These are phyloP conservation scores for Fusarium sp. DNA, from an alignment of 2,329 filamentous ascomycete species.

Conservation along the genomic window DNA sequence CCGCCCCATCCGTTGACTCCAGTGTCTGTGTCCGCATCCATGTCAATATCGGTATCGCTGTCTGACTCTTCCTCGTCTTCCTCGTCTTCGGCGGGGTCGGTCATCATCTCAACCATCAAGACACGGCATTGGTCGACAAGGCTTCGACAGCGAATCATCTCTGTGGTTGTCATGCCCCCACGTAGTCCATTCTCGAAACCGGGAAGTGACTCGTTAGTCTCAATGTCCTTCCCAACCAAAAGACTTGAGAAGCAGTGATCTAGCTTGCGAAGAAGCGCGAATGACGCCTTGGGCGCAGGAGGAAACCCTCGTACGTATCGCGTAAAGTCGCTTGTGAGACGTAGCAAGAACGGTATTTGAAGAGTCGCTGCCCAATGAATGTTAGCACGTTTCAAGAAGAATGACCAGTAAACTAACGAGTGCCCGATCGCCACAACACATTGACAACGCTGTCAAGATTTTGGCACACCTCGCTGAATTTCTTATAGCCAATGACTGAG, in stretches of 20 bases:
- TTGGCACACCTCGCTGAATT: slow-evolving; percentile 72
- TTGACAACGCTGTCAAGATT: slow-evolving; percentile 80
- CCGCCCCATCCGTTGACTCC: slow-evolving; percentile 43
- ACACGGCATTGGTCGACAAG: slow-evolving; percentile 79
- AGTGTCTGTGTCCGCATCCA: slow-evolving; percentile 44
- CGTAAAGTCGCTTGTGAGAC: slow-evolving; percentile 74
- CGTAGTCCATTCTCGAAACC: slow-evolving; percentile 70
- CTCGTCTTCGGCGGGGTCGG: slow-evolving; percentile 52
- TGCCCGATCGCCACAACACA: slow-evolving; percentile 85
- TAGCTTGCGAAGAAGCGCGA: slow-evolving; percentile 76
- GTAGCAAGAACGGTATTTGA: slow-evolving; percentile 84
- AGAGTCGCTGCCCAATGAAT: slow-evolving; percentile 51
- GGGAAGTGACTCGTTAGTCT: slow-evolving; percentile 69
- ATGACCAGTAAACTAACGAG: slow-evolving; percentile 65
- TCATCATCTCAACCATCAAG: slow-evolving; percentile 72
- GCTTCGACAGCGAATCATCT: slow-evolving; percentile 87
- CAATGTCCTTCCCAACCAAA: slow-evolving; percentile 70
- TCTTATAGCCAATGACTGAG: slow-evolving; percentile 61
- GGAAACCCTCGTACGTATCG: slow-evolving; percentile 77
- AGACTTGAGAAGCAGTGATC: slow-evolving; percentile 85
- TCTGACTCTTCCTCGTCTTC: slow-evolving; percentile 44
- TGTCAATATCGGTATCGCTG: background rate
- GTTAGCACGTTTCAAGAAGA: background rate
- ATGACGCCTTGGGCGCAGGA: slow-evolving; percentile 66
- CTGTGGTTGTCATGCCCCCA: slow-evolving; percentile 75